Base-by-base conservation (phyloP, 805 yeast genomes). In the Metschnikowia lachancei region DNA sequence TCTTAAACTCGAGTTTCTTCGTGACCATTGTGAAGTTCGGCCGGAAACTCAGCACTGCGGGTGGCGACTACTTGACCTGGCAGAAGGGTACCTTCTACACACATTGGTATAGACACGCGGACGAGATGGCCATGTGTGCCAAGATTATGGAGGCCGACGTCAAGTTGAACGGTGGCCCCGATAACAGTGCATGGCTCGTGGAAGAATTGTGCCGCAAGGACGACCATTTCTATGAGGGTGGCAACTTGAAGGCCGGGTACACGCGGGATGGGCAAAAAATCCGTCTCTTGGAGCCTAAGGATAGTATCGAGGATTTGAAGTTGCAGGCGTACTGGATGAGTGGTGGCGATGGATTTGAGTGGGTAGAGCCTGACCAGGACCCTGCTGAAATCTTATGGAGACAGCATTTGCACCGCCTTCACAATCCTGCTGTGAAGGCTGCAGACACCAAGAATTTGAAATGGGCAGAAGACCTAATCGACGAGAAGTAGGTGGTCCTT, bases 311-410 rank as follows among this genome's bases (percentile, higher is more conserved):
- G 49, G 95, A 87, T 50, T 60, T 78, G 39, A 73, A 81, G 69
- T 56, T 87, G 54, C 85, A 87, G 59, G 95, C 89, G 55, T 87
- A 87, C 66, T 87, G 96, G 96, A 80, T 87, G 60, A 76, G 85
- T 35, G 87, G 88, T 7, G 59, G 59, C 26, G 59, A 56, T 26
- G 59, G 59, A 4, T 56, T 56, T 17, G 58, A 56, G 42, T 56
- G 59, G 59, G 58, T 54, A 14, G 59, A 56, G 51, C 59, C 59
- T 1, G 59, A 56, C 47, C 59, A 56, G 41, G 59, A 56, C 29
- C 59, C 59, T 6, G 58, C 59, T 1, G 89, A 83, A 17, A 51
- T 81, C 14, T 42, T 66, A 30, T 72, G 76, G 77, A 59, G 60
- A 40, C 41, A 58, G 4, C 69, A 69, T 45, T 56, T 72, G 47